Evolutionary conservation across 2,329 filamentous ascomycete species (phyloP).

Genomic region (Emergomyces pasteurianus): DNA sequence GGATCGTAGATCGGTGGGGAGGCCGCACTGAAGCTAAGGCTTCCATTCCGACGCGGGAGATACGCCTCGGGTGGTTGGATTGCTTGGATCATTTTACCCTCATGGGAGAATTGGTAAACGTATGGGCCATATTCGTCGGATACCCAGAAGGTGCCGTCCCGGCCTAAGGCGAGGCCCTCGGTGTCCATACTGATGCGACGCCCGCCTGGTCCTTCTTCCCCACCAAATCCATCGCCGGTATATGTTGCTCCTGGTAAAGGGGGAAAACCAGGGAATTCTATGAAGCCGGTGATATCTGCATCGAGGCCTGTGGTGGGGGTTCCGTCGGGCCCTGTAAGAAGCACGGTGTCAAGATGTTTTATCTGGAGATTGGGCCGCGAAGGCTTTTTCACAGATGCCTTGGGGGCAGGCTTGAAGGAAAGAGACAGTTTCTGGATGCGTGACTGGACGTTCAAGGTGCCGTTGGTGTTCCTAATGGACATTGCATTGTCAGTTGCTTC

Average conservation of each 20-base stretch:
- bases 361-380: conserved; percentile 50
- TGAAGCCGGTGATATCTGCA: conserved; percentile 41
- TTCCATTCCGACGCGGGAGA: conserved; percentile 51
- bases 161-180: conserved; percentile 53
- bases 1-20: conserved; percentile 50
- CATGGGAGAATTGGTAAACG: conserved; percentile 51
- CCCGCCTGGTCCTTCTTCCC: conserved; percentile 43
- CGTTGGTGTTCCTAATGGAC: conserved; percentile 50
- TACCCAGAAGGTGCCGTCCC: conserved; percentile 54
- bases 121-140: conserved; percentile 61
- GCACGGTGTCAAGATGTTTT: conserved; percentile 52
- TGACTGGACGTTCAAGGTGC: conserved; percentile 55
- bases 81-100: conserved; percentile 49
- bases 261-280: conserved; percentile 47
- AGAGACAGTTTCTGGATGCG: conserved; percentile 58
- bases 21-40: conserved; percentile 50
- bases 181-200: conserved; percentile 50
- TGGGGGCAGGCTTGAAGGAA: conserved; percentile 41
- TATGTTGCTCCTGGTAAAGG: conserved; percentile 52
- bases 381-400: conserved; percentile 42
- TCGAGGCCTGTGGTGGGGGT: conserved; percentile 54
- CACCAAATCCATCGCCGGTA: conserved; percentile 56
- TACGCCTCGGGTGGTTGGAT: conserved; percentile 54
- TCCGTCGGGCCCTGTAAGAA: conserved; percentile 52
- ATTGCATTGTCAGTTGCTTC: neutral